phyloP scores from a whole-genome alignment of 2,329 filamentous ascomycete genomes.

The Torrubiella hemipterigena region DNA sequence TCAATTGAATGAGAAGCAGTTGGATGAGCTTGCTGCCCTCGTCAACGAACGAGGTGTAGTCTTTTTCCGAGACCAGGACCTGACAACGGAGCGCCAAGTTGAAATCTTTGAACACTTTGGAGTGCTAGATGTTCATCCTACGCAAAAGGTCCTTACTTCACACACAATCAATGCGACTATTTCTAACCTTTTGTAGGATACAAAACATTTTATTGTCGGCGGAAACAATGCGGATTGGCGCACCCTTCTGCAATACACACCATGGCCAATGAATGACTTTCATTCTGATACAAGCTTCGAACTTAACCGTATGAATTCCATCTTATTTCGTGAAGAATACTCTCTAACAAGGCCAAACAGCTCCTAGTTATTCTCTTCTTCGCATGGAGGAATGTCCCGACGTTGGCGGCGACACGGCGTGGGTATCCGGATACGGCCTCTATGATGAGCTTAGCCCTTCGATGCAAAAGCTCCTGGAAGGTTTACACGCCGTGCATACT shows the following conservation, averaged over 20 bases:
- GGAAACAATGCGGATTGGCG: slow-evolving; percentile 33
- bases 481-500: slow-evolving; percentile 31
- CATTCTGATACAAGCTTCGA: slow-evolving; percentile 39
- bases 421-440: slow-evolving; percentile 32
- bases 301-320: slow-evolving; percentile 22
- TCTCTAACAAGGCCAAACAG: background rate
- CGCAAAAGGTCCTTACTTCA: slow-evolving; percentile 23
- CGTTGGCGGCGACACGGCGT: slow-evolving; percentile 34
- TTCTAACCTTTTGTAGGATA: slow-evolving; percentile 3
- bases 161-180: background rate
- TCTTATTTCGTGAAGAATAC: background rate
- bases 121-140: slow-evolving; percentile 32
- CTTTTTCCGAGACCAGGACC: slow-evolving; percentile 34
- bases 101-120: slow-evolving; percentile 35
- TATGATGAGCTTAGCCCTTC: slow-evolving; percentile 31
- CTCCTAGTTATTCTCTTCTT: slow-evolving; percentile 36
- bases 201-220: slow-evolving; percentile 28
- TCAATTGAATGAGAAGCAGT: slow-evolving; percentile 27
- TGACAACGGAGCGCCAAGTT: slow-evolving; percentile 29
- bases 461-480: slow-evolving; percentile 28
- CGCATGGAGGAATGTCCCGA: slow-evolving; percentile 36
- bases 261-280: slow-evolving; percentile 32
- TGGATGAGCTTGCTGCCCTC: slow-evolving; percentile 37
- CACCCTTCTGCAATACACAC: slow-evolving; percentile 30
- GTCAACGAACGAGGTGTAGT: slow-evolving; percentile 34